Evolutionary conservation across 2,329 filamentous ascomycete genomes (phyloP).

Genomic region (Sporothrix protearum): DNA sequence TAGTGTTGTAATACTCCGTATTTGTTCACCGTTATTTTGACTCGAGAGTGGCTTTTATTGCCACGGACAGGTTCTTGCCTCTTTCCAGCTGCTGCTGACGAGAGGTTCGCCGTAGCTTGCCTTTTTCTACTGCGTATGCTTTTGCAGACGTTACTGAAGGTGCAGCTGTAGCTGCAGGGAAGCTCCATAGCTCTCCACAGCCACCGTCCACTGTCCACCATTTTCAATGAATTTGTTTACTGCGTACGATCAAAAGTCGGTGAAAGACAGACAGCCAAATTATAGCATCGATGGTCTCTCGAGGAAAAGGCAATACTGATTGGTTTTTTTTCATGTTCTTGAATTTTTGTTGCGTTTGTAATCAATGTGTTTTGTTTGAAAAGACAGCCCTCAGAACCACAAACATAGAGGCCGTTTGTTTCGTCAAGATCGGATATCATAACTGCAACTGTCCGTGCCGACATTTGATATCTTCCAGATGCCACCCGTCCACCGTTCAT

Average conservation of each 20-base stretch:
- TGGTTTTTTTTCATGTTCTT: neutral
- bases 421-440: neutral
- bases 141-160: neutral
- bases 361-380: neutral
- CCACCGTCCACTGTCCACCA: neutral
- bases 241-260: neutral
- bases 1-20: too few species aligned
- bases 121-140: neutral
- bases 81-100: neutral
- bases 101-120: neutral
- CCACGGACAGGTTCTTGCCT: neutral
- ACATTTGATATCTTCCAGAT: neutral
- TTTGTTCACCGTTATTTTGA: neutral
- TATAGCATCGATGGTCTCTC: neutral
- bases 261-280: neutral
- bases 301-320: neutral
- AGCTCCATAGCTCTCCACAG: constrained; percentile 8
- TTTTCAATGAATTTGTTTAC: too few species aligned
- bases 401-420: neutral
- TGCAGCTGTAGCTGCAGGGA: neutral
- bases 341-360: neutral
- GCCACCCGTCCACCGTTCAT: neutral
- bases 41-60: neutral
- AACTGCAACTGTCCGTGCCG: neutral
- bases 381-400: too few species aligned